Base-by-base conservation (phyloP, 2,329 filamentous ascomycete genomes). In the Simplicillium sp. region DNA sequence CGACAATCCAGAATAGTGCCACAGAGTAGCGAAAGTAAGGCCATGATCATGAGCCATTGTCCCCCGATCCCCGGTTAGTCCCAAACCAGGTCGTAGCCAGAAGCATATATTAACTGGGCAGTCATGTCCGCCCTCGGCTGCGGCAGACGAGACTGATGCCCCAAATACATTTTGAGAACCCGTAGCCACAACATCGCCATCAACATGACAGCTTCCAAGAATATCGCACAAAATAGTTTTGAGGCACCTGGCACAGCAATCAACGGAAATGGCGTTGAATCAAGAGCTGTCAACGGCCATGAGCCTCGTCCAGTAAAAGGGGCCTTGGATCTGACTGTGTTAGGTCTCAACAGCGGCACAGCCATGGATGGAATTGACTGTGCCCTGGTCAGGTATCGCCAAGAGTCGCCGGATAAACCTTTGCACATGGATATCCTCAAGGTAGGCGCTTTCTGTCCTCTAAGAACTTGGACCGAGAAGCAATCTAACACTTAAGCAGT, bases 281-380 rank as follows among this genome's bases (percentile, higher is more conserved):
- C 33, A n/a, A 34, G 33, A 7, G 33, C 39, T 41, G 28, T 16
- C 33, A 41, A 41, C 16, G 50, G 53, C 36, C 13, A 34, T 34
- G 33, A n/a, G 7, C 33, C 13, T 34, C 33, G 13, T 34, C 33
- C 33, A 34, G 13, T 7, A 7, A 34, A 7, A 7, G 46, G 56
- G 38, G 44, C 54, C 18, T 54, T 77, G 41, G 65, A 75, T 47
- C 48, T 76, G 16, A 72, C 61, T 3, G 70, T 75, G 9, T 60
- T 77, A 17, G 73, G 73, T 2, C 54, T 76, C 36, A 50, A 66
- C 59, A 41, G 62, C 37, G 69, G 69, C 20, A 72, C 68, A 8
- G 66, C 65, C 1, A 70, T 77, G 71, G 71, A 75, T 48, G 67
- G 69, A 28, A 73, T 79, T 34, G 71, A 77, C 50, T 76, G 71